These are phyloP conservation scores for Ampelomyces quisqualis DNA, from an alignment of 2,329 filamentous ascomycete species.

Conservation along the genomic window DNA sequence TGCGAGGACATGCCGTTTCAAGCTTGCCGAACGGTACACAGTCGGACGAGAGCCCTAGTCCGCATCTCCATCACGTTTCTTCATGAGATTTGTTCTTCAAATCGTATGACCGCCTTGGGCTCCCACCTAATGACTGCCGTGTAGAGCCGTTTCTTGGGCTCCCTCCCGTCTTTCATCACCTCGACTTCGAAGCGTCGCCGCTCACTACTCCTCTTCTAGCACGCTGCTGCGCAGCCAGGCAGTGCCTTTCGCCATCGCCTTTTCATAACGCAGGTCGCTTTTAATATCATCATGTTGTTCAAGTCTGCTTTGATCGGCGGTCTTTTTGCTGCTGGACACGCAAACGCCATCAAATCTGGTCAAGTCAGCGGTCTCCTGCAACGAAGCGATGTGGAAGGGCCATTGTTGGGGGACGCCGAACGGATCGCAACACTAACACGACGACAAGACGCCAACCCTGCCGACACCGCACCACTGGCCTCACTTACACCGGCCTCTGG, in stretches of 20 bases:
- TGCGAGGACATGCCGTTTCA: conserved; percentile 35
- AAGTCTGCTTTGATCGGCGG: conserved; percentile 31
- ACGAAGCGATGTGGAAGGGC: conserved; percentile 34
- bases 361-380: conserved; percentile 30
- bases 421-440: conserved; percentile 39
- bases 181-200: conserved; percentile 28
- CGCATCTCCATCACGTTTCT: conserved; percentile 10
- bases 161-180: conserved; percentile 26
- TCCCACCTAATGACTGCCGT: conserved; percentile 31
- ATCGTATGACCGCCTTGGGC: conserved; percentile 19
- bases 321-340: conserved; percentile 38
- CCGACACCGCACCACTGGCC: conserved; percentile 30
- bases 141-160: conserved; percentile 33
- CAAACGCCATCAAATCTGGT: conserved; percentile 29
- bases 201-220: conserved; percentile 31
- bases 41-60: conserved; percentile 21
- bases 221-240: conserved; percentile 43
- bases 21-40: conserved; percentile 19
- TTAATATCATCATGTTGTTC: conserved; percentile 42
- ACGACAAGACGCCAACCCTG: conserved; percentile 37
- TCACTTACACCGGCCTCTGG: conserved; percentile 38
- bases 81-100: conserved; percentile 21
- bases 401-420: conserved; percentile 38
- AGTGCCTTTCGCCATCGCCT: conserved; percentile 24
- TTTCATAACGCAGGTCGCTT: conserved; percentile 40